Base-by-base conservation (phyloP, 148 eudicot species). In the Camellia japonica region DNA sequence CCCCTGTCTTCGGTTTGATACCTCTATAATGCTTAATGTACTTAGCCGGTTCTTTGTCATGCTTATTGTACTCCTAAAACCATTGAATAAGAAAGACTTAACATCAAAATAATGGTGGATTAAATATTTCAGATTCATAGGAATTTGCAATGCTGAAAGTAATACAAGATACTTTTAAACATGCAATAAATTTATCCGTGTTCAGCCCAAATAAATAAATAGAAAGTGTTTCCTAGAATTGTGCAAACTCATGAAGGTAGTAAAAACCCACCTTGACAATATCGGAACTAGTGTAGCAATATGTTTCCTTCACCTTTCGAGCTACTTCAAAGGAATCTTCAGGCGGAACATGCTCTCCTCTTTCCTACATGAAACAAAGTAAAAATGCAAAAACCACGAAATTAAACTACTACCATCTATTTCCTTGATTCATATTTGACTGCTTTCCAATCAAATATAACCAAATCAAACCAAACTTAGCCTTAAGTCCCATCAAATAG, bases 321-420 rank as follows among this genome's bases (percentile, higher is more conserved):
- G 99, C 99, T 78, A 93, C 99, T 76, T 95, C 99, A 87, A 93
- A 91, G 49, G 97, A 95, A 77, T 95, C 99, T 77, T 95, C 99
- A 38, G 94, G 93, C 15, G 99, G 99, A 79, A 93, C 88, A 80
- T 92, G 90, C 89, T 95, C 99, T 76, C 99, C 99, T 85, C 99
- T 92, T 95, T 95, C 99, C 99, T 95, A 85, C 80, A 89, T 64
- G 59, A 83, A 72, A 73, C 43, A 59, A 72, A 11, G 72, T 80
- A 67, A 84, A 79, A 61, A 82, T 19, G 56, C 14, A 3, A 42
- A 63, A 66, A 15, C 63, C 59, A 54, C 13, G 6, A 62, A 16
- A 60, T 60, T 15, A 18, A 60, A 60, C 16, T 15, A 64, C 14
- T 7, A 64, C 38, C 7, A 64, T 23, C 12, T 23, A 8, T 64